Evolutionary conservation across 2,329 filamentous ascomycete genomes (phyloP), one percentile per base, ranked within the genome.

Genomic region (Colletotrichum sidae): DNA sequence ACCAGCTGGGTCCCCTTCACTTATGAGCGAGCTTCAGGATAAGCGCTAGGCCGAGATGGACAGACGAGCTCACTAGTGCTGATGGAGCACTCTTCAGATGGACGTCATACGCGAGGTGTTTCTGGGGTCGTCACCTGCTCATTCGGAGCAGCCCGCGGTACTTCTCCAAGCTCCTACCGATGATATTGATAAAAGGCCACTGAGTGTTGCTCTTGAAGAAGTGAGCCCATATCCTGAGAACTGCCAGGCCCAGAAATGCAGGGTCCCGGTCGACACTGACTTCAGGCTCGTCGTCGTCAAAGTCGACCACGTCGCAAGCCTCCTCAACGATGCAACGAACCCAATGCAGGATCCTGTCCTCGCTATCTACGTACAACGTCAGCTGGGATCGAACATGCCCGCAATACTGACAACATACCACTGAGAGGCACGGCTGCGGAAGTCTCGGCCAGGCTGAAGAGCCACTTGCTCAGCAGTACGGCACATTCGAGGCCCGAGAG

Each of bases 401-500:
- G 17, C 10, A 25, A 11, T 12, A 8, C 13, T n/a, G 12, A 33
- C 13, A 12, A 55, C 72, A 54, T 69, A 76, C 75, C 73, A 51
- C 66, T 76, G 6, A 75, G 68, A 4, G 73, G 73, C 8, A 59
- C 60, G 8, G 64, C 47, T 6, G 52, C n/a, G 2, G 68, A 38
- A 1, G 72, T 67, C 10, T 61, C 67, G 33, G 69, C 67, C 45
- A 79, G 54, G 66, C 72, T 70, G 44, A 73, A 63, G 49, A 83
- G 73, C 81, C 82, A 84, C 65, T 86, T 87, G 12, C 82, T 83
- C 0, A 87, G 72, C 3, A 88, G 73, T 0, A 87, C 79, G 0
- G 83, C 84, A 17, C 84, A 86, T 68, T 88, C 85, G 0, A 88
- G 75, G 1, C 82, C 83, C 4, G 83, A 85, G 0, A 87, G 75